These are phyloP conservation scores for Phytophthora ramorum DNA, from an alignment of 352 stramenopile genomes.

Conservation along the genomic window DNA sequence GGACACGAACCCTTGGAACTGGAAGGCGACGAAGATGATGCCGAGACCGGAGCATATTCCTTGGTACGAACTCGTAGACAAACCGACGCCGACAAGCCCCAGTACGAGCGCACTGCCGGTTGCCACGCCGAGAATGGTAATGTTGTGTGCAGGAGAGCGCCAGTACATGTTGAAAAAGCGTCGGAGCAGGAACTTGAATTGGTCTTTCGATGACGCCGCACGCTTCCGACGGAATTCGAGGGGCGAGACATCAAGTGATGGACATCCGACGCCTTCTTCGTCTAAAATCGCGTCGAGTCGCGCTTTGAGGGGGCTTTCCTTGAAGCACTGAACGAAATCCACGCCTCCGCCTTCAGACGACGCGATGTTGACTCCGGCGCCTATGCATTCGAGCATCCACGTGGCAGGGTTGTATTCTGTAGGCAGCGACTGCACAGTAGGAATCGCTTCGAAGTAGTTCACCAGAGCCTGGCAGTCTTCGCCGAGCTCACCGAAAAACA, in stretches of 20 bases:
- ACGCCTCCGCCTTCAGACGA: not conserved
- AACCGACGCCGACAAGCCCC: slow-evolving; percentile 1
- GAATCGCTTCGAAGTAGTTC: slow-evolving; percentile 38
- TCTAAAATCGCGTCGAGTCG: not conserved
- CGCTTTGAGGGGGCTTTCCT: slow-evolving; percentile 4
- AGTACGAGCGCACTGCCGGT: slow-evolving; percentile 1
- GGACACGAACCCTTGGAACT: slow-evolving; percentile 65
- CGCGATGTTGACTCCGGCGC: slow-evolving; percentile 56
- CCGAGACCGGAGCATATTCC: slow-evolving; percentile 9
- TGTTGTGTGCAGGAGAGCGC: slow-evolving; percentile 27
- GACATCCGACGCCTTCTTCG: slow-evolving; percentile 5
- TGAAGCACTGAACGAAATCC: slow-evolving; percentile 18
- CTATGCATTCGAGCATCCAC: slow-evolving; percentile 75
- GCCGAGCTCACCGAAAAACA: slow-evolving; percentile 34
- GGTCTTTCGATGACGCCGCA: slow-evolving; percentile 11
- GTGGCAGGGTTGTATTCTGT: slow-evolving; percentile 72
- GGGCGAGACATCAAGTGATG: slow-evolving; percentile 6
- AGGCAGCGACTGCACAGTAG: slow-evolving; percentile 13
- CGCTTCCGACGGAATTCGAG: slow-evolving; percentile 19
- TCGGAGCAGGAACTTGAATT: slow-evolving; percentile 8
- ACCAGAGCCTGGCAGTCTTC: slow-evolving; percentile 26
- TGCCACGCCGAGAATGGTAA: slow-evolving; percentile 8
- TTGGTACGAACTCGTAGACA: slow-evolving; percentile 13
- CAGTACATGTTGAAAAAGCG: slow-evolving; percentile 39
- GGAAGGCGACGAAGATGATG: slow-evolving; percentile 20